A percentile compares a stretch with the other conserved stretches of the same genome.
phyloP scores from a whole-genome alignment of 2,329 filamentous ascomycete genomes.

The Trichoderma endophyticum region DNA sequence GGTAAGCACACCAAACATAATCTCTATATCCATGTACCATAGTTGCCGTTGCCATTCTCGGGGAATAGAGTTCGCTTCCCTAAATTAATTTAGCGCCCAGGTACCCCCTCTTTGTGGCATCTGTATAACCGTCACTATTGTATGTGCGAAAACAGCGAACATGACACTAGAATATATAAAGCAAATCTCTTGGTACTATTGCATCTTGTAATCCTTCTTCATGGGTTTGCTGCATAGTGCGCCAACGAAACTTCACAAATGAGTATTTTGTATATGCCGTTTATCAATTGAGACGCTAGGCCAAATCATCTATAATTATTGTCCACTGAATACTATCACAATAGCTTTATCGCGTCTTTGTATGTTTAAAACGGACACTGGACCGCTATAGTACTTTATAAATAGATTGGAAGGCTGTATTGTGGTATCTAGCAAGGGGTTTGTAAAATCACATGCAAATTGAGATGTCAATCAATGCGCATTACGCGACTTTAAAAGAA shows the following conservation, averaged over 20 bases:
- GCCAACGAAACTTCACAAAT: too few relatives aligned
- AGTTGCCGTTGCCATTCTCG: background rate
- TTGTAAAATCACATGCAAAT: background rate
- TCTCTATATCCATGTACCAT: background rate
- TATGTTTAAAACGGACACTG: background rate
- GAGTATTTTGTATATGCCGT: background rate
- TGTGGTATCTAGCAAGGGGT: background rate
- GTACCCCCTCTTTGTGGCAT: too few relatives aligned
- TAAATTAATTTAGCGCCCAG: too few relatives aligned
- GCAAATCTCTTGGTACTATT: too few relatives aligned
- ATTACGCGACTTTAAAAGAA: background rate
- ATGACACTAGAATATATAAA: too few relatives aligned
- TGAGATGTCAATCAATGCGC: background rate
- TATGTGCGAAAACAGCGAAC: too few relatives aligned
- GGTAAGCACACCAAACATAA: background rate
- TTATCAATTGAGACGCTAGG: background rate
- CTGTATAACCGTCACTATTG: too few relatives aligned
- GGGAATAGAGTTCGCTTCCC: too few relatives aligned
- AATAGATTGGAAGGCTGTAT: background rate
- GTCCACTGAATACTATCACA: background rate
- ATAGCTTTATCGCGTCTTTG: background rate
- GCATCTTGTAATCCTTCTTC: too few relatives aligned
- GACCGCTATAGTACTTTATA: background rate
- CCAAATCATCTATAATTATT: background rate
- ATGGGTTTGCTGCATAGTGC: too few relatives aligned